Conservation (phyloP, 2,329 filamentous ascomycete genomes). For the Ilyonectria destructans region DNA sequence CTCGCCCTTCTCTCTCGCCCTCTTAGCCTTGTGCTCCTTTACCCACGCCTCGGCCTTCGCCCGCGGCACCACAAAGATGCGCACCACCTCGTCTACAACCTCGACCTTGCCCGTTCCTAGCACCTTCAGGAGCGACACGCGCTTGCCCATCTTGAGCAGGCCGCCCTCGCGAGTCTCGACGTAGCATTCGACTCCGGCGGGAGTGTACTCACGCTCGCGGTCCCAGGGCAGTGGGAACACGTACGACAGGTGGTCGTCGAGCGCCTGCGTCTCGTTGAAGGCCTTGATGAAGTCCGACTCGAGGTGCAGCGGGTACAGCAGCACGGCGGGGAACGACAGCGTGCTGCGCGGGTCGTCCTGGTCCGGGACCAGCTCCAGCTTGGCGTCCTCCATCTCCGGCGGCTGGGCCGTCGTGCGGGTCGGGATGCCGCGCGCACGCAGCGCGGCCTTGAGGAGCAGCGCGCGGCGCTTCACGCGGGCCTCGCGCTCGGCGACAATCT, state of each 20-base stretch:
- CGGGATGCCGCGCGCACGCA: slow-evolving; percentile 80
- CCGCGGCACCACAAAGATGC: slow-evolving; percentile 86
- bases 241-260: slow-evolving; percentile 86
- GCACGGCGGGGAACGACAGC: slow-evolving; percentile 83
- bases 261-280: slow-evolving; percentile 82
- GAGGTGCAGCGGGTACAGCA: slow-evolving; percentile 87
- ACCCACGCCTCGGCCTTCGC: slow-evolving; percentile 82
- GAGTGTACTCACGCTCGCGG: slow-evolving; percentile 74
- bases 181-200: slow-evolving; percentile 84
- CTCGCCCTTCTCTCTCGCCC: slow-evolving; percentile 64
- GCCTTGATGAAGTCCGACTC: slow-evolving; percentile 94
- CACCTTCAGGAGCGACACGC: slow-evolving; percentile 82
- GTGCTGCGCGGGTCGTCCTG: slow-evolving; percentile 80
- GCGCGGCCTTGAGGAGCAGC: slow-evolving; percentile 75
- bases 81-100: slow-evolving; percentile 88
- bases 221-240: slow-evolving; percentile 95
- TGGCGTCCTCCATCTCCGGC: slow-evolving; percentile 91
- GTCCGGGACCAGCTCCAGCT: slow-evolving; percentile 79
- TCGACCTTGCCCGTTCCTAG: slow-evolving; percentile 85
- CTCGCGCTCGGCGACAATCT: slow-evolving; percentile 70
- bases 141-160: slow-evolving; percentile 91
- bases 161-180: slow-evolving; percentile 88
- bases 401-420: slow-evolving; percentile 78
- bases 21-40: slow-evolving; percentile 86
- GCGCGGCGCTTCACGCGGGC: slow-evolving; percentile 71